Evolutionary conservation across 768 basidiomycete genomes (phyloP), one percentile per base, ranked within the genome.

Genomic region (Naganishia kalamii): DNA sequence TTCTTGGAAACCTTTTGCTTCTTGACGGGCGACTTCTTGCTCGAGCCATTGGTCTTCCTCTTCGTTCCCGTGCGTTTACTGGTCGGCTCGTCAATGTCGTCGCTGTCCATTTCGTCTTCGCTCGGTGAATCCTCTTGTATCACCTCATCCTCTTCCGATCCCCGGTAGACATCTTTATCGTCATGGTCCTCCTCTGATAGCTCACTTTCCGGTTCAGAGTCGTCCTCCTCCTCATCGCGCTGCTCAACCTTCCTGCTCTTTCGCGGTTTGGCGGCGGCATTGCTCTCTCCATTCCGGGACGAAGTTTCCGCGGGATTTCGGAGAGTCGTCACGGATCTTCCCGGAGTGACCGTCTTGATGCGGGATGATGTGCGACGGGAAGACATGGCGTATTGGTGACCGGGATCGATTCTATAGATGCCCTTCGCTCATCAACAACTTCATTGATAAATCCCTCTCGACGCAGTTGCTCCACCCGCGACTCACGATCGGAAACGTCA

Each of bases 121-220:
- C 72, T 71, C 19, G 68, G 50, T 17, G 65, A 62, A 4, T 62
- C 70, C n/a, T 63, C 65, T 15, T 65, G 65, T 19, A 35, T 35
- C 17, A 64, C 69, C 10, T 35, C 68, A 4, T 67, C 69, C 4
- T 63, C 68, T 11, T 68, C 73, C 1, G 70, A 69, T 13, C 59
- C 68, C 7, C 60, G 63, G 27, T 70, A 69, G 21, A 63, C 69
- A 3, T 72, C 72, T 32, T 68, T 69, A 23, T 72, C 72, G 21
- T 63, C 73, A 43, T 72, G 73, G 25, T 69, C 66, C 5, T 27
- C 54, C 23, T 11, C 46, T 4, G 19, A 23, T 2, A 41, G 32
- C n/a, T 47, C 65, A 23, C 29, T 51, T 19, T 66, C 63, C 5
- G 3, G 17, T 21, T 60, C n/a, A n/a, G n/a, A n/a, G n/a, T n/a